Base-by-base conservation (phyloP, 2,329 filamentous ascomycete genomes). In the Peltaster fructicola region DNA sequence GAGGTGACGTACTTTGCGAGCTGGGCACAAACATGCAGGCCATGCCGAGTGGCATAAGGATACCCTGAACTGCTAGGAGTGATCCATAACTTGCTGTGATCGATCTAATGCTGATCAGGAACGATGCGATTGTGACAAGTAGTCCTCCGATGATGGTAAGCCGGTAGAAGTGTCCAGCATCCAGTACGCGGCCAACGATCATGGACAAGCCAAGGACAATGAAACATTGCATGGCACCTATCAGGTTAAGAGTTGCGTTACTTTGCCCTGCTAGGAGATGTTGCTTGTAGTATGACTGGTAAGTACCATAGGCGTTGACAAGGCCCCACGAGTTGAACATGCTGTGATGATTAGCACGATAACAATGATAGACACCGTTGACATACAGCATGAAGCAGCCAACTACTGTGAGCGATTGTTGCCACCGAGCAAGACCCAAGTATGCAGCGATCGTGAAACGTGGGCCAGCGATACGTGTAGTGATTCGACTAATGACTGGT, bases 21-120 rank as follows among this genome's bases (percentile, higher is more conserved):
- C 57, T 59, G 13, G 30, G 53, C 4, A 62, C 59, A 33, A 63
- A 63, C 40, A 59, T 61, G 33, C 57, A 61, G n/a, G 56, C 50
- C 58, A 62, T 62, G 7, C 59, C 59, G 7, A 61, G 30, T 4
- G 57, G 56, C 14, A 50, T 49, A 17, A 61, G 38, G 18, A 63
- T 37, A 4, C 58, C 59, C 37, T n/a, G n/a, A n/a, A n/a, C n/a
- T n/a, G n/a, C n/a, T n/a, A n/a, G n/a, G n/a, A n/a, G n/a, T n/a
- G n/a, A n/a, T n/a, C n/a, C n/a, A n/a, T n/a, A n/a, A n/a, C n/a
- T n/a, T n/a, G n/a, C n/a, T n/a, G n/a, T n/a, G n/a, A n/a, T n/a
- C n/a, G n/a, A n/a, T n/a, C n/a, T n/a, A 15, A 54, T 36, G 26
- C 50, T 54, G 11, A 61, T 47, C 22, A 53, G 43, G 36, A 61